Evolutionary conservation across 257 asterid genomes (phyloP), one percentile per base, ranked within the genome.

Genomic region (Avicennia marina): DNA sequence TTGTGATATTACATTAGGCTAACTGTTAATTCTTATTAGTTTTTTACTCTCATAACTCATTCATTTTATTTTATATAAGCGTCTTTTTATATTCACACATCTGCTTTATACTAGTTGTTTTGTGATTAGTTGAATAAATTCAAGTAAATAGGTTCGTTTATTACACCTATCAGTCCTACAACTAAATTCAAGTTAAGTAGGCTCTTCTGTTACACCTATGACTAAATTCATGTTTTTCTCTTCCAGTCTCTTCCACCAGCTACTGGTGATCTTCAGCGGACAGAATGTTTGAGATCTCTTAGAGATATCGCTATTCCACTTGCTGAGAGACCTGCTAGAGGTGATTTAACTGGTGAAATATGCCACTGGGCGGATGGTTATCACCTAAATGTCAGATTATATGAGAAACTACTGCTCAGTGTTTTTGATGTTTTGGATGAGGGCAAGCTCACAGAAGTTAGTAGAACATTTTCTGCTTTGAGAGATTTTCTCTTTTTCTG

Each of bases 361-460:
- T 88, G 95, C 72, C 98, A 91, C 63, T 91, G 95, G 95, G 98
- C 97, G 25, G 98, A 91, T 81, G 98, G 98, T 61, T 91, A 91
- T 74, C 95, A 81, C 75, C 68, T 91, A 59, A 91, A 91, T 63
- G 95, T 88, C 76, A 85, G 78, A 73, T 66, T 91, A 41, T 91
- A 91, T 64, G 98, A 91, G 89, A 85, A 83, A 71, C 81, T 91
- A 52, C 83, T 91, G 60, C 93, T 81, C 67, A 88, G 98, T 61
- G 83, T 91, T 53, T 91, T 91, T 68, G 98, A 91, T 74, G 87
- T 88, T 73, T 79, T 91, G 75, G 98, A 91, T 58, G 98, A 91
- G 66, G 97, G 98, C 79, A 91, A 91, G 78, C 98, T 91, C 65
- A 83, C 97, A 38, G 97, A 91, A 96, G 98, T 91, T 67, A 63